Evolutionary conservation across 257 asterid species (phyloP).

Genomic region (Solanum gandarillasii): DNA sequence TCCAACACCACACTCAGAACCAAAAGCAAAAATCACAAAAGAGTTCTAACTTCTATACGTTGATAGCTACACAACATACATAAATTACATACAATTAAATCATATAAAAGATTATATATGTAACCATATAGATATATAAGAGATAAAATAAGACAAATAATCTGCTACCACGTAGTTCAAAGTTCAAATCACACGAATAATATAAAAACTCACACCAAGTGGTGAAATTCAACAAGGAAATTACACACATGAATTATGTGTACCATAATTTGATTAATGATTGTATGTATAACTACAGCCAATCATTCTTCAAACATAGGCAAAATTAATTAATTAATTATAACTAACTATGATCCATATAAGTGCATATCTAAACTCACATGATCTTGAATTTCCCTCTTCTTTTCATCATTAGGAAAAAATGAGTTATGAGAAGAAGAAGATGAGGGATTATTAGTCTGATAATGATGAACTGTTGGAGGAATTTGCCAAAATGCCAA

Average conservation of each 20-base stretch:
- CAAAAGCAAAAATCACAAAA: too few species aligned
- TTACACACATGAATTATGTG: background rate
- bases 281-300: background rate
- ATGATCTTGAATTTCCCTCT: slow-evolving; percentile 41
- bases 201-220: background rate
- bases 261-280: background rate
- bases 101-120: too few species aligned
- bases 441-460: background rate
- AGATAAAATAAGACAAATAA: background rate
- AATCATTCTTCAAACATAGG: background rate
- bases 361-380: slow-evolving; percentile 85
- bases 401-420: slow-evolving; percentile 17
- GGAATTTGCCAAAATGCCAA: slow-evolving; percentile 40
- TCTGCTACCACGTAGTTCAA: background rate
- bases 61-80: too few species aligned
- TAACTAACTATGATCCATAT: background rate
- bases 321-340: background rate
- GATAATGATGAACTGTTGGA: background rate
- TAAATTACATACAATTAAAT: too few species aligned
- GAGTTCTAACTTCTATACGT: too few species aligned
- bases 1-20: too few species aligned
- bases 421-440: background rate
- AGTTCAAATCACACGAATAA: background rate
- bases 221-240: background rate
- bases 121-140: too few species aligned